phyloP scores from a whole-genome alignment of 306 rosid genomes.

The Cucurbita argyrosperma region DNA sequence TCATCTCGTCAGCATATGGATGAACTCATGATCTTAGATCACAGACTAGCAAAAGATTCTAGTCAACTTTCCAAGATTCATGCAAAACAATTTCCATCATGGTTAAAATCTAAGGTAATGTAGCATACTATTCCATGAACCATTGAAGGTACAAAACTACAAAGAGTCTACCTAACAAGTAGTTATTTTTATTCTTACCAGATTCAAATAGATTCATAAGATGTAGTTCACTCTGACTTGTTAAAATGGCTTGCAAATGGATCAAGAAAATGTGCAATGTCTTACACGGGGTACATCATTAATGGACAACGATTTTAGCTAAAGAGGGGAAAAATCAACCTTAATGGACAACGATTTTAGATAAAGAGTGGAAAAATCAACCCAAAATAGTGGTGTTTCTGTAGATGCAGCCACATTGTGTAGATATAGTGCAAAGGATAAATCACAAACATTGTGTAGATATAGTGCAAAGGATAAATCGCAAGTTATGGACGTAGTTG shows the following conservation, averaged over 20 bases:
- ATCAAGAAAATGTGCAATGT: background rate
- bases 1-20: background rate
- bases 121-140: background rate
- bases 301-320: background rate
- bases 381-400: background rate
- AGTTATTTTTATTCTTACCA: background rate
- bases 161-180: background rate
- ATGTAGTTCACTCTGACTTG: background rate
- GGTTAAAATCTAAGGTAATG: background rate
- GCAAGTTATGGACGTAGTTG: background rate
- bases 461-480: background rate
- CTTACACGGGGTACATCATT: background rate
- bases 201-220: background rate
- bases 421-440: no score
- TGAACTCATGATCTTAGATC: background rate
- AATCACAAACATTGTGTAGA: no score
- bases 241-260: background rate
- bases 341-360: no score
- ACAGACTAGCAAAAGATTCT: background rate
- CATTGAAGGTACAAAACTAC: background rate
- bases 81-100: background rate
- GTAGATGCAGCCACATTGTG: background rate
- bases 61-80: background rate
- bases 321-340: no score
- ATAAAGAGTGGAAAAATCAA: no score